Evolutionary conservation across 306 rosid species (phyloP).

Genomic region (Leucaena leucocephala): DNA sequence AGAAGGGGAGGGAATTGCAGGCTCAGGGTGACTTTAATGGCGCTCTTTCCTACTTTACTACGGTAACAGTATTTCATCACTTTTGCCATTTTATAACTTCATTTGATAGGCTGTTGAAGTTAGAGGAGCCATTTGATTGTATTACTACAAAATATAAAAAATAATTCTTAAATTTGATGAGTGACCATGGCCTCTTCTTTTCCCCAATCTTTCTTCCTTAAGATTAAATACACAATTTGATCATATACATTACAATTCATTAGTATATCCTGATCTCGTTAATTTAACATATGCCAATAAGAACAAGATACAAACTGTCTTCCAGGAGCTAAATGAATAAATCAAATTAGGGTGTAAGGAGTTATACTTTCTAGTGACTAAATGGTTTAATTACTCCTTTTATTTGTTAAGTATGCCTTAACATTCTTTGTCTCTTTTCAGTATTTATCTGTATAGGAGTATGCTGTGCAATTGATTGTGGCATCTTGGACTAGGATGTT

Average conservation of each 20-base stretch:
- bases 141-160: not conserved
- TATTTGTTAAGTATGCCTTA: not conserved
- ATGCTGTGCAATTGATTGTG: slow-evolving; percentile 14
- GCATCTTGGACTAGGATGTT: not conserved
- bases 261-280: not conserved
- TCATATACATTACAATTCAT: not conserved
- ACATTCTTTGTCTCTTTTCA: not conserved
- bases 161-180: not conserved
- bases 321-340: not conserved
- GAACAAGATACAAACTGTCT: not conserved
- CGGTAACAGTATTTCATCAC: slow-evolving; percentile 37
- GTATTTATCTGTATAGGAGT: slow-evolving; percentile 18
- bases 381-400: not conserved
- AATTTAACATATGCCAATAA: too few relatives aligned
- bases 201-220: not conserved
- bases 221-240: not conserved
- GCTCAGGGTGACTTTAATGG: slow-evolving; percentile 64
- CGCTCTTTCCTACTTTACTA: slow-evolving; percentile 69
- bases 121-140: not conserved
- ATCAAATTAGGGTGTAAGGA: not conserved
- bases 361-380: not conserved
- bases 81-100: not conserved
- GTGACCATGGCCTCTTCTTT: not conserved
- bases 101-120: not conserved
- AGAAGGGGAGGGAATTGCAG: slow-evolving; percentile 74